phyloP scores from a whole-genome alignment of 1,284 basidiomycete genomes.

The Acaromyces ingoldii region DNA sequence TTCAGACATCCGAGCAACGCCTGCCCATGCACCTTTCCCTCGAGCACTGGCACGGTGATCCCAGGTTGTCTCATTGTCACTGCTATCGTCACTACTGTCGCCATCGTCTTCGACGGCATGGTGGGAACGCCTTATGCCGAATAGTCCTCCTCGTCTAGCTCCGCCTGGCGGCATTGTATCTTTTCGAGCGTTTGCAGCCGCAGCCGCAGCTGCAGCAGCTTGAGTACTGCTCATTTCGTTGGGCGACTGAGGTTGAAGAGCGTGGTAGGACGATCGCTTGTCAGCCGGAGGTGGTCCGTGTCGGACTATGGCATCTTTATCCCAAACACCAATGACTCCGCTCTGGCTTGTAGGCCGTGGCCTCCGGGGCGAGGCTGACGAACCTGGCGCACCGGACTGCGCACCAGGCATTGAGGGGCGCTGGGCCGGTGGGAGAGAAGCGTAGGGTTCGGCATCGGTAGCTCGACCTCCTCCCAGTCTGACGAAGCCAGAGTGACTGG shows the following conservation, averaged over 20 bases:
- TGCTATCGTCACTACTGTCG: not conserved
- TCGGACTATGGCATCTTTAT: conserved; percentile 1
- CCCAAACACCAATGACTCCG: conserved; percentile 1
- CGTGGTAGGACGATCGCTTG: conserved; percentile 1
- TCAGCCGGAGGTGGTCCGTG: not conserved
- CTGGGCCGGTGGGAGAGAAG: conserved; percentile 7
- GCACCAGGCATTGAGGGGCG: not conserved
- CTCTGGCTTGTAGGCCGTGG: conserved; percentile 1
- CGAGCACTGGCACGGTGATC: conserved; percentile 14
- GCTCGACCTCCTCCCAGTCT: conserved; percentile 35
- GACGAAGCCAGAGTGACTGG: conserved; percentile 25
- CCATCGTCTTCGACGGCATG: too few relatives aligned
- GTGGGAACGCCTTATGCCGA: not conserved
- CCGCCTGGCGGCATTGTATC: not conserved
- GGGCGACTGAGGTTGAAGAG: not conserved
- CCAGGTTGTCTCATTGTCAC: conserved; percentile 1
- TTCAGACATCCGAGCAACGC: conserved; percentile 33
- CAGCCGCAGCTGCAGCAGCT: conserved; percentile 4
- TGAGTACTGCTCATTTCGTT: conserved; percentile 6
- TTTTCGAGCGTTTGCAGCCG: not conserved
- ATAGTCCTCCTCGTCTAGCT: conserved; percentile 2
- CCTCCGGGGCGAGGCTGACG: too few relatives aligned
- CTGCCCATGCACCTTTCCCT: conserved; percentile 25
- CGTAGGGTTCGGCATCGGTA: conserved; percentile 29
- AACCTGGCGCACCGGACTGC: too few relatives aligned